Evolutionary conservation across 2,329 filamentous ascomycete genomes (phyloP), one percentile per base, ranked within the genome.

Genomic region (Fusarium sp.): DNA sequence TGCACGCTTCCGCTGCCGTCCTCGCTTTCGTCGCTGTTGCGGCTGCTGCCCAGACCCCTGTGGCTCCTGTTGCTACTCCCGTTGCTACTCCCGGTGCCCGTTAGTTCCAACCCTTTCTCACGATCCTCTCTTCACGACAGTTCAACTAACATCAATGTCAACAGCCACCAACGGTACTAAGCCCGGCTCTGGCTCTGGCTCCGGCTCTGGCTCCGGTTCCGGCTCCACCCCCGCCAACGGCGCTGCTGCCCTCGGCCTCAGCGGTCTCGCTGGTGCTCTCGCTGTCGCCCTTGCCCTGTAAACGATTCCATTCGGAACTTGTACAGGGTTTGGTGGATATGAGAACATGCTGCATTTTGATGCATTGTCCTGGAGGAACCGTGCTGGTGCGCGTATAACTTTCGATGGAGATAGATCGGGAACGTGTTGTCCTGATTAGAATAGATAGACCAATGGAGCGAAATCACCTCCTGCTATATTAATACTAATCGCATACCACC

Each of bases 401-500:
- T 73, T 73, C 71, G 68, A 73, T 61, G 61, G 65, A 59, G 45
- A 73, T 71, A 71, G 71, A 73, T 70, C 66, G 61, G 66, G 71
- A 60, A 58, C 47, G 35, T 26, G 47, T 68, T 41, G 59, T 72
- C 62, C 71, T 53, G 71, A 57, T 65, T 70, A 66, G 65, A 61
- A 54, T 61, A 74, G 72, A 68, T 70, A 72, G 69, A 65, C 62
- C 64, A 70, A 68, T 72, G 73, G 70, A 73, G 75, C 72, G 30
- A 51, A 31, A 59, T 47, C 55, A 67, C 72, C 50, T 76, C 76
- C 70, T 54, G 57, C 60, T 69, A 75, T 64, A 72, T 77, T 77
- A 77, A 77, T 77, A 69, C 61, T 77, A 77, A 77, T 77, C 61
- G 65, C 74, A 65, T 62, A 75, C 63, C 75, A 59, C 65, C 75